Evolutionary conservation across 163 green algal genomes (phyloP), one percentile per base, ranked within the genome.

Genomic region (Coccomyxa subellipsoidea): DNA sequence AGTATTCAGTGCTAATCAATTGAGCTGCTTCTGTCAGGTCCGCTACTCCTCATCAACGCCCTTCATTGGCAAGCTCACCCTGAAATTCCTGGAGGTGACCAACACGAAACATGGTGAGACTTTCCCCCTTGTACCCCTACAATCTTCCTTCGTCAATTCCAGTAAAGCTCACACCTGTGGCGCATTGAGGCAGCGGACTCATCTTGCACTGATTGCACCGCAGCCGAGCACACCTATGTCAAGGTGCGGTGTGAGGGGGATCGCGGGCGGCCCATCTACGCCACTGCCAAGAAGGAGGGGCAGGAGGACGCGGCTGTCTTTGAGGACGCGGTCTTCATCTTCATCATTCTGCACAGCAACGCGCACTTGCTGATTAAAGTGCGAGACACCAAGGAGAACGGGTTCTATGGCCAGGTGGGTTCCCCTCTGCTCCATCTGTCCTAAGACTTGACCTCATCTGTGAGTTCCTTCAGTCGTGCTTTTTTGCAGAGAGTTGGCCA

Each of bases 11-110:
- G n/a, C n/a, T n/a, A n/a, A n/a, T n/a, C n/a, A n/a, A n/a, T n/a
- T n/a, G n/a, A n/a, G n/a, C n/a, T n/a, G n/a, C n/a, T n/a, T n/a
- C n/a, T 6, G 21, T n/a, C 81, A 77, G 81, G 81, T 82, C 25
- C 23, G 59, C 23, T 82, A 82, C 37, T 78, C 35, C 34, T 54
- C 34, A 25, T 82, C 78, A 32, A 38, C 70, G 23, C 69, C 81
- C 8, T 85, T 85, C 76, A 85, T 85, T 37, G 81, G 81, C 9
- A 75, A 80, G 81, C 81, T 85, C 12, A 37, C 29, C 23, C 76
- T 85, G 29, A 38, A 79, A 10, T 27, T 85, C 12, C 81, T 76
- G 59, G 59, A 73, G 32, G 76, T 79, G 12, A 59, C 15, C 18
- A 77, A 34, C 18, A 76, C 77, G 27, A 75, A 76, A 34, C 47